Base-by-base conservation (phyloP, 257 asterid species). In the Asclepias syriaca region DNA sequence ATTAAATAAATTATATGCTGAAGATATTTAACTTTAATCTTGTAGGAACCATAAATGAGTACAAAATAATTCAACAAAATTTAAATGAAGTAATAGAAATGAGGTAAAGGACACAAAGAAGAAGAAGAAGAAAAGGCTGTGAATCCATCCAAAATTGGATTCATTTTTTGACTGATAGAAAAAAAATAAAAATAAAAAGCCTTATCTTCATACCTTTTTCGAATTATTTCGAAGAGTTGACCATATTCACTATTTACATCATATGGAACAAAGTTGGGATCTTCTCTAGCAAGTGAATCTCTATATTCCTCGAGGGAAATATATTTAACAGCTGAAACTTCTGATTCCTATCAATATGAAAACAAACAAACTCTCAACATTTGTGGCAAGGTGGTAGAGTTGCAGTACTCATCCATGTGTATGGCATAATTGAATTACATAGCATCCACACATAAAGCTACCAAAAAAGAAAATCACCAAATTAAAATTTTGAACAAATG, bases 321-420 rank as follows among this genome's bases (percentile, higher is more conserved):
- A 82, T 92, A 95, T 81, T 95, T 95, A 65, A 95, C 98, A 56
- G 96, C 96, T 77, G 98, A 91, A 78, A 95, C 99, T 81, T 95
- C 99, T 73, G 97, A 92, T 82, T 95, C 98, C 99, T 95, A 79
- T 85, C 72, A 81, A 66, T 83, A 73, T 74, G 73, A 64, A 66
- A 50, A 51, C 58, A 40, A 73, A 72, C 19, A 70, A 73, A 82
- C 29, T 64, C 69, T 75, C 57, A 73, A 76, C 72, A 64, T 16
- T 49, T 39, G 57, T 29, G 32, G 15, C 6, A 19, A 16, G 19
- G 55, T 32, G 19, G 27, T 68, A 46, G 34, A 66, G 13, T 18
- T 51, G 72, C 27, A 18, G 34, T 21, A 53, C 13, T 50, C 13
- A 34, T 69, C 49, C 22, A 69, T 32, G 14, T 18, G 18, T 21